These are phyloP conservation scores for Chlorella sorokiniana DNA, from an alignment of 139 green algal species.

Conservation along the genomic window DNA sequence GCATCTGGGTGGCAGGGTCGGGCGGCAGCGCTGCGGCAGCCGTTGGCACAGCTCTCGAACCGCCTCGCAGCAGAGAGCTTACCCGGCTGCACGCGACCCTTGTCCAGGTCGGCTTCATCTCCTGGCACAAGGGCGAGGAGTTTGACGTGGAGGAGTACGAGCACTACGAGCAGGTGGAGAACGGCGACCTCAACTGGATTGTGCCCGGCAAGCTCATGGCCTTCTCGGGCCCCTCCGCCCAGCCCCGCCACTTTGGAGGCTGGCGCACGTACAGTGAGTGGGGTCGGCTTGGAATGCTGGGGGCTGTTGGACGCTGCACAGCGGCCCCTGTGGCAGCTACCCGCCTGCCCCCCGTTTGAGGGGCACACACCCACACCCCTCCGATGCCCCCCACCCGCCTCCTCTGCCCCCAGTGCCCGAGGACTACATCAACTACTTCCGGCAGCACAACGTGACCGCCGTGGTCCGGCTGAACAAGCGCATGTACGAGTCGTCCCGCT, in stretches of 20 bases:
- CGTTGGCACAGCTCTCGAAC: background rate
- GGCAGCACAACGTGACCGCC: conserved; percentile 60
- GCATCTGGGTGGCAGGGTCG: no score
- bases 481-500: conserved; percentile 77
- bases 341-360: background rate
- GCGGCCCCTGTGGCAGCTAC: background rate
- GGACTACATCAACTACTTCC: conserved; percentile 90
- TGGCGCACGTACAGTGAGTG: conserved; percentile 71
- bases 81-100: background rate
- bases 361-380: background rate
- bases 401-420: conserved; percentile 58
- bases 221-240: conserved; percentile 77
- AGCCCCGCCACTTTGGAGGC: conserved; percentile 72
- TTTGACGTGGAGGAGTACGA: conserved; percentile 91
- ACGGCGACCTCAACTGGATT: conserved; percentile 93
- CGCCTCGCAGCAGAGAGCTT: background rate
- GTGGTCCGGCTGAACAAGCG: conserved; percentile 92
- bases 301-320: background rate
- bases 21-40: no score
- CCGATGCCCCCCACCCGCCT: no score
- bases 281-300: no score
- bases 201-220: conserved; percentile 91
- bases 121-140: conserved; percentile 61
- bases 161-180: conserved; percentile 93
- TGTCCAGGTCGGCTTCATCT: conserved; percentile 70